Evolutionary conservation across 768 basidiomycete species (phyloP).

Genomic region (Pleurotus citrinopileatus): DNA sequence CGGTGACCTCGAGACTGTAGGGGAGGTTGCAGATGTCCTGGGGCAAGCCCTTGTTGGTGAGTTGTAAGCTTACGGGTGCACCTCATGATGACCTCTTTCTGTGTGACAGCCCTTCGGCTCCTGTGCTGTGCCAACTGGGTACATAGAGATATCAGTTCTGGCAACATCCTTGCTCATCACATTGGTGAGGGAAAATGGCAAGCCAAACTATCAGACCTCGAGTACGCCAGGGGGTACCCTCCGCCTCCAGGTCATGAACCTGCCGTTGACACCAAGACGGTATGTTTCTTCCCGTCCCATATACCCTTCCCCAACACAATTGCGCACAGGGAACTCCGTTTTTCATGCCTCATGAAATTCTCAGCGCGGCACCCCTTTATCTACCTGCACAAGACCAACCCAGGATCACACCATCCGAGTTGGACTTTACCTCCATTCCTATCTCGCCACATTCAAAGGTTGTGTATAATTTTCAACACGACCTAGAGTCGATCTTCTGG

Average conservation of each 20-base stretch:
- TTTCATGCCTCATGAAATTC: background rate
- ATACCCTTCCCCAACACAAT: background rate
- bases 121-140: conserved; percentile 1
- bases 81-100: background rate
- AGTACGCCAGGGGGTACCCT: background rate
- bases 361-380: background rate
- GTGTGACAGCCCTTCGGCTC: background rate
- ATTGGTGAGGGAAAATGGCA: background rate
- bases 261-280: background rate
- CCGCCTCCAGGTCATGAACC: background rate
- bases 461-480: conserved; percentile 7
- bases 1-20: background rate
- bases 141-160: conserved; percentile 4
- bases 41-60: background rate
- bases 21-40: background rate
- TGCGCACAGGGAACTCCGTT: background rate
- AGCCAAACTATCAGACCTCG: background rate
- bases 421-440: no score
- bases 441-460: background rate
- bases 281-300: background rate
- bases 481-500: conserved; percentile 1
- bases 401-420: background rate
- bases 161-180: background rate
- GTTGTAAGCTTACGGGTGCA: background rate
- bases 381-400: background rate